phyloP scores from a whole-genome alignment of 2,329 filamentous ascomycete genomes.

The Ceratocystis eucalypticola region DNA sequence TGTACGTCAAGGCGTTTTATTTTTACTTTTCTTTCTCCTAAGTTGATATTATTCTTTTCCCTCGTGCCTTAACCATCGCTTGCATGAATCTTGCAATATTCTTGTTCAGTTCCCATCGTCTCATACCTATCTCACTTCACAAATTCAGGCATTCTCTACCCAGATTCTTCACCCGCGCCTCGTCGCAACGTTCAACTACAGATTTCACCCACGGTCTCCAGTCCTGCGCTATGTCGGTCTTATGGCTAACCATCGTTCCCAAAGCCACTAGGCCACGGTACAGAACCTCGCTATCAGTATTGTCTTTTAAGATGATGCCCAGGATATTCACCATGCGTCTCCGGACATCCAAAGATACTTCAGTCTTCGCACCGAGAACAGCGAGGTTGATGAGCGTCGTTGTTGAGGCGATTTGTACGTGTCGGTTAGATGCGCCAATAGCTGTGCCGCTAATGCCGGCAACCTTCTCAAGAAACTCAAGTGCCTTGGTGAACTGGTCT shows the following conservation, averaged over 20 bases:
- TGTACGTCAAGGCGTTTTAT: background rate
- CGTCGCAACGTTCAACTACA: slow-evolving; percentile 33
- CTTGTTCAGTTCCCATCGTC: background rate
- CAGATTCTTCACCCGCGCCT: slow-evolving; percentile 36
- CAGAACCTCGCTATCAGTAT: slow-evolving; percentile 67
- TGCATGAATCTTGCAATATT: background rate
- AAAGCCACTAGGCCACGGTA: slow-evolving; percentile 72
- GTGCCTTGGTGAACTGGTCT: slow-evolving; percentile 43
- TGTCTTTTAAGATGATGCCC: slow-evolving; percentile 46
- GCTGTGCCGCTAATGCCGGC: slow-evolving; percentile 37
- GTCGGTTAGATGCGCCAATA: slow-evolving; percentile 52
- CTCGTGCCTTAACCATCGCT: no score
- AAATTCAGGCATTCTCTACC: slow-evolving; percentile 35
- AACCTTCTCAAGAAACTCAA: slow-evolving; percentile 50
- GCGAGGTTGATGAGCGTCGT: slow-evolving; percentile 77
- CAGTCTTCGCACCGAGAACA: slow-evolving; percentile 40
- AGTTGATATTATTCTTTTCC: no score
- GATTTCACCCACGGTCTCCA: slow-evolving; percentile 29
- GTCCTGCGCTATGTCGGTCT: background rate
- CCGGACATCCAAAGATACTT: slow-evolving; percentile 29
- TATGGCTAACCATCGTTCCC: slow-evolving; percentile 55
- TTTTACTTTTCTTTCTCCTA: background rate
- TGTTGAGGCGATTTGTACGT: slow-evolving; percentile 67
- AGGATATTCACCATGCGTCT: slow-evolving; percentile 46
- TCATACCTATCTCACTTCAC: background rate